Base-by-base conservation (phyloP, 768 basidiomycete genomes). In the Rhizopogon salebrosus region DNA sequence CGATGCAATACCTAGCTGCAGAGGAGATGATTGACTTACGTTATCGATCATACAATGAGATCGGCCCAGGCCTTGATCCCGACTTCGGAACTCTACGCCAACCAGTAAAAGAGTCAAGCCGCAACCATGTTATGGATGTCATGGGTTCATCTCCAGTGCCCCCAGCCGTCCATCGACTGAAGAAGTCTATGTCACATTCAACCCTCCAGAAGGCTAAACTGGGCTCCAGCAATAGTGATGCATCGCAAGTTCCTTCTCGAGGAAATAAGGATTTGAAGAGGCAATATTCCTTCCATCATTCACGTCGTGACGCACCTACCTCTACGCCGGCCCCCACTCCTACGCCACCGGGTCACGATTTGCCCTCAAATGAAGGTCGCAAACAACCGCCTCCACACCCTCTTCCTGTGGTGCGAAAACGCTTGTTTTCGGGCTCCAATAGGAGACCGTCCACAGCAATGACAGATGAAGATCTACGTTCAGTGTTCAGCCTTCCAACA, bases 391-490 rank as follows among this genome's bases (percentile, higher is more conserved):
- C 24, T 39, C 35, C 57, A 24, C 35, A 10, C 20, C 41, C 43
- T 40, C 42, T 53, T 11, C 36, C 78, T 16, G 56, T 71, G 37
- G 58, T 68, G 27, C 71, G 72, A 29, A 67, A 77, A 60, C 78
- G 86, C n/a, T 65, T 88, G 11, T 87, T 87, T 59, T 87, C 86
- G 16, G 74, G 76, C 35, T 77, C 81, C 6, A 80, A 76, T 59
- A 72, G 78, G 53, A 72, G 80, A 54, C 79, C 80, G 18, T 81
- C 83, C 4, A 79, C 77, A 14, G 76, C 80, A 39, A 56, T 68
- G 10, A 52, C 65, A 6, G 79, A 82, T 45, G 82, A 86, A 46
- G 84, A 86, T 64, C 62, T 61, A 22, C 76, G 73, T 18, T 85
- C 84, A 3, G 57, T 81, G 11, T 77, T 80, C 63, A 84, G 80